phyloP scores from a whole-genome alignment of 805 yeast species.

The Saitoella complicata region DNA sequence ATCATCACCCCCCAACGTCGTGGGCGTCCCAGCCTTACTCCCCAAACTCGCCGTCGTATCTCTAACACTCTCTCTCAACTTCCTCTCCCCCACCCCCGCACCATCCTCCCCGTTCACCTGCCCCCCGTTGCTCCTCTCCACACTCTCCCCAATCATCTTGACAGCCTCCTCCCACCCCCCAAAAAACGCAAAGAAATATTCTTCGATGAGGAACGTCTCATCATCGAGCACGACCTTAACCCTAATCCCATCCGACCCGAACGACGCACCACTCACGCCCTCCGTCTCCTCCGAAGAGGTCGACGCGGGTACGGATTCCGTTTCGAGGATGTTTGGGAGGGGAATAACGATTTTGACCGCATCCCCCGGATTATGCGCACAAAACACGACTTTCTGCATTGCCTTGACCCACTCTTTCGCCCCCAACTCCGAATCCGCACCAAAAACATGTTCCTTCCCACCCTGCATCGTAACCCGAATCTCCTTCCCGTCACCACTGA shows the following conservation, averaged over 20 bases:
- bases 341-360: conserved; percentile 71
- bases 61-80: conserved; percentile 1
- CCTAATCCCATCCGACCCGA: conserved; percentile 29
- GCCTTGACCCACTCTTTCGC: conserved; percentile 72
- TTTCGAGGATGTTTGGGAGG: conserved; percentile 43
- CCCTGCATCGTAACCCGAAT: conserved; percentile 12
- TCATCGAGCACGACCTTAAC: conserved; percentile 40
- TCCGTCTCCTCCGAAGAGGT: conserved; percentile 22
- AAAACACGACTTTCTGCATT: conserved; percentile 61
- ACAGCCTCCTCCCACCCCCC: conserved; percentile 30
- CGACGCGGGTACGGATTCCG: conserved; percentile 21
- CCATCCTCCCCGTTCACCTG: conserved; percentile 1
- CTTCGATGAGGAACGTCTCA: conserved; percentile 43
- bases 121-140: not conserved
- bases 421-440: conserved; percentile 52
- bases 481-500: not conserved
- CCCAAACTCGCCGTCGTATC: not conserved
- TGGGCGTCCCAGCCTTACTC: not conserved
- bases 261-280: conserved; percentile 34
- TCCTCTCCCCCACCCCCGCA: conserved; percentile 2
- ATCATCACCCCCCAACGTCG: not conserved
- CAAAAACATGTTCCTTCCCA: conserved; percentile 37
- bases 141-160: conserved; percentile 2
- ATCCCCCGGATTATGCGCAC: conserved; percentile 51
- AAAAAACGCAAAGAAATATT: conserved; percentile 54